Conservation (phyloP, 2,329 filamentous ascomycete genomes). For the Arachnomyces sp. region DNA sequence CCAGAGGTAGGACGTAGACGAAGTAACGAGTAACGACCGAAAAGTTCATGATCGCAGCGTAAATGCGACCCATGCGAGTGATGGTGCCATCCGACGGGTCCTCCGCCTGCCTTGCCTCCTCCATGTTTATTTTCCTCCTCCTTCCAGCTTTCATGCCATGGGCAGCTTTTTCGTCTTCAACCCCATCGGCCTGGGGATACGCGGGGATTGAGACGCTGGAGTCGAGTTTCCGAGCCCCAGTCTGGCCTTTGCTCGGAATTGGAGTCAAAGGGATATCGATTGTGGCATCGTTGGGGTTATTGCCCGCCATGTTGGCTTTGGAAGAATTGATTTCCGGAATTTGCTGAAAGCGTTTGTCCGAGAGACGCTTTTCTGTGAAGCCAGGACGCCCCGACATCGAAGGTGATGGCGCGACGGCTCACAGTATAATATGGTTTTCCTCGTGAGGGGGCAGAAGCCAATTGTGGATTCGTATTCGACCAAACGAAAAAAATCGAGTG, state of each 20-base stretch:
- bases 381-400: conserved; percentile 29
- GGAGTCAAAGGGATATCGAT: conserved; percentile 55
- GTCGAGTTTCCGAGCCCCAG: conserved; percentile 35
- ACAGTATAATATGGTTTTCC: too few relatives aligned
- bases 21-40: conserved; percentile 57
- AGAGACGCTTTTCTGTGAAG: conserved; percentile 34
- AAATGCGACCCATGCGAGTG: conserved; percentile 52
- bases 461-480: too few relatives aligned
- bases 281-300: conserved; percentile 44
- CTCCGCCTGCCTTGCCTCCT: conserved; percentile 25
- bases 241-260: conserved; percentile 42
- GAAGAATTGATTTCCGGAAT: conserved; percentile 24
- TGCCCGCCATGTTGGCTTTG: conserved; percentile 30
- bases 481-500: too few relatives aligned
- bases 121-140: conserved; percentile 23
- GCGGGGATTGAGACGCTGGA: conserved; percentile 24
- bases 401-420: neutral
- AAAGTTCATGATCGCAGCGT: conserved; percentile 53
- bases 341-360: conserved; percentile 38
- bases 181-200: conserved; percentile 12
- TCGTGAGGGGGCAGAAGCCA: too few relatives aligned
- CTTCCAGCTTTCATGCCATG: too few relatives aligned
- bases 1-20: conserved; percentile 53
- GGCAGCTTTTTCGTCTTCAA: too few relatives aligned
- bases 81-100: conserved; percentile 46